Evolutionary conservation across 2,329 filamentous ascomycete genomes (phyloP).

Genomic region (Rugonectria rugulosa): DNA sequence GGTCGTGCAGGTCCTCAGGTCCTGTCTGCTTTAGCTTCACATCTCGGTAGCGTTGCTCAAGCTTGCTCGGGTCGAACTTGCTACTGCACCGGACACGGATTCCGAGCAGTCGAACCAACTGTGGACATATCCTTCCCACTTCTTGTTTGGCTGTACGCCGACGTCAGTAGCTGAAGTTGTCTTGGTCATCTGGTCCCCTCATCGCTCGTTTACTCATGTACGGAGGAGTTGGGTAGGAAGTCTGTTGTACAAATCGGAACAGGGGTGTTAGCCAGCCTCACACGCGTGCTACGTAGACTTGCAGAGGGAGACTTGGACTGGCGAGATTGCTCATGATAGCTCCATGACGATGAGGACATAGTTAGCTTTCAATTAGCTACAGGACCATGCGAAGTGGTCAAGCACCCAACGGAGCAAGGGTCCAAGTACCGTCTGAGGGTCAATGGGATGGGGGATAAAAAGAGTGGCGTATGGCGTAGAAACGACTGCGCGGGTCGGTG

Average conservation of each 20-base stretch:
- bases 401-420: not conserved
- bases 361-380: not conserved
- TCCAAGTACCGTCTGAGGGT: not conserved
- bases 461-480: not conserved
- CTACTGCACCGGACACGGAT: not conserved
- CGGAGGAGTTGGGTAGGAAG: not conserved
- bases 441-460: not conserved
- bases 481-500: slow-evolving; percentile 1
- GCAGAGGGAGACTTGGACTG: slow-evolving; percentile 7
- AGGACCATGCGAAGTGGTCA: not conserved
- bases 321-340: not conserved
- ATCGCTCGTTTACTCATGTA: slow-evolving; percentile 4
- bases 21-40: not conserved
- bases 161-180: slow-evolving; percentile 9
- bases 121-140: too few species aligned
- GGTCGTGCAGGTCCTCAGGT: not conserved
- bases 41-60: too few species aligned
- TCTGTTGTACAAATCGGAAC: too few species aligned
- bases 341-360: not conserved
- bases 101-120: too few species aligned
- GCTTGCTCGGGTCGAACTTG: too few species aligned
- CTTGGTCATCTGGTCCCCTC: slow-evolving; percentile 13
- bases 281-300: slow-evolving; percentile 6
- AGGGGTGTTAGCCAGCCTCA: not conserved
- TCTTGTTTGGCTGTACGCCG: slow-evolving; percentile 5